Conservation (phyloP, 441 rosid species). For the Jatropha multifida region DNA sequence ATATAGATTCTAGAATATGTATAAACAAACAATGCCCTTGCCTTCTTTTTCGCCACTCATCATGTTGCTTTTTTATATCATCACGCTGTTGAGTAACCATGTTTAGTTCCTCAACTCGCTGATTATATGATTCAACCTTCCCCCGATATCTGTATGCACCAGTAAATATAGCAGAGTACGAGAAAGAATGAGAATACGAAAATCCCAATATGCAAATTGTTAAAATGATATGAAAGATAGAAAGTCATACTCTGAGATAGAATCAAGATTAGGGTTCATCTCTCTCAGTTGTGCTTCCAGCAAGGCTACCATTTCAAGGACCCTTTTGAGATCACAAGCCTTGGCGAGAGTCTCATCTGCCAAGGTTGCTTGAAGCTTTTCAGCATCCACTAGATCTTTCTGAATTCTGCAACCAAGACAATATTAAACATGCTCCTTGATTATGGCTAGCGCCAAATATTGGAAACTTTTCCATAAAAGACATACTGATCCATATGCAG, state of each 20-base stretch:
- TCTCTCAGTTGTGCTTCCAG: constrained; percentile 91
- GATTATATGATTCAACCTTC: constrained; percentile 72
- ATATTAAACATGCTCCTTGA: constrained; percentile 25
- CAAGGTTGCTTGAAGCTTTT: constrained; percentile 79
- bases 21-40: constrained; percentile 19
- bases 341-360: constrained; percentile 53
- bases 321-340: constrained; percentile 64
- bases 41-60: constrained; percentile 92
- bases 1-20: background rate
- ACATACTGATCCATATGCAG: constrained; percentile 94
- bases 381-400: constrained; percentile 86
- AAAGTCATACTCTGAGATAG: constrained; percentile 78
- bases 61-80: constrained; percentile 79
- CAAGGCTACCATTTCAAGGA: constrained; percentile 73
- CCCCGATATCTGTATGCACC: constrained; percentile 56
- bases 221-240: background rate
- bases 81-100: constrained; percentile 78
- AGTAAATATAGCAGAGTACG: constrained; percentile 24
- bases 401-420: constrained; percentile 65
- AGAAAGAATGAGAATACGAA: constrained; percentile 2
- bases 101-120: constrained; percentile 82
- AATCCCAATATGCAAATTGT: background rate
- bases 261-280: constrained; percentile 95
- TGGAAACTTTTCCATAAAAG: constrained; percentile 12
- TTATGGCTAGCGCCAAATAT: constrained; percentile 7